Base-by-base conservation (phyloP, 441 rosid species). In the Gossypium aridum region DNA sequence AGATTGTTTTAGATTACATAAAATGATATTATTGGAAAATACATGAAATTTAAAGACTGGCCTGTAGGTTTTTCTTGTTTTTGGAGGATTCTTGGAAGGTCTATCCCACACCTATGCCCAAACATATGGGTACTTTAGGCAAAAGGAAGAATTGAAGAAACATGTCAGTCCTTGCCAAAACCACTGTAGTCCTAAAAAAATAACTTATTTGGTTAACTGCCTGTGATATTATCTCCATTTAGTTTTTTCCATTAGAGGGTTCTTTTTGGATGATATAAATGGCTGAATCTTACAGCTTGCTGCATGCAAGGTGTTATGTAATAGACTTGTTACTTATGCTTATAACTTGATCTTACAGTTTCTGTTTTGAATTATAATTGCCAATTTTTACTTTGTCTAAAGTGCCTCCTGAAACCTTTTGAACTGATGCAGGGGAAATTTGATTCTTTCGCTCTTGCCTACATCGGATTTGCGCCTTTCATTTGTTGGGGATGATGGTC, bases 401-500 rank as follows among this genome's bases (percentile, higher is more conserved):
- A 55, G 61, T 56, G 3, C 75, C 39, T 37, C 26, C 17, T 20
- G 31, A 14, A 20, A 17, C 22, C 0, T 54, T 22, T 9, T 59
- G 9, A 31, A 70, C 74, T 81, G 77, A 55, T 26, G 39, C 95
- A 95, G 99, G 92, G 97, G 99, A 34, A 89, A 85, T 76, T 84
- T 95, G 77, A 93, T 84, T 81, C 91, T 95, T 28, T 78, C 82
- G 2, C 75, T 93, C 23, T 81, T 95, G 85, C 98, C 98, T 73
- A 85, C 97, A 71, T 93, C 95, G 57, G 90, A 86, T 84, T 80
- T 95, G 85, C 89, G 97, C 53, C 86, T 93, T 70, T 83, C 92
- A 6, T 93, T 90, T 78, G 66, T 87, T 51, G 96, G 97, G 71
- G 99, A 95, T 80, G 87, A 91, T 83, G 98, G 97, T 68, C 89